phyloP scores from a whole-genome alignment of 1,139 yeast species.

The Zygoascus sp. region DNA sequence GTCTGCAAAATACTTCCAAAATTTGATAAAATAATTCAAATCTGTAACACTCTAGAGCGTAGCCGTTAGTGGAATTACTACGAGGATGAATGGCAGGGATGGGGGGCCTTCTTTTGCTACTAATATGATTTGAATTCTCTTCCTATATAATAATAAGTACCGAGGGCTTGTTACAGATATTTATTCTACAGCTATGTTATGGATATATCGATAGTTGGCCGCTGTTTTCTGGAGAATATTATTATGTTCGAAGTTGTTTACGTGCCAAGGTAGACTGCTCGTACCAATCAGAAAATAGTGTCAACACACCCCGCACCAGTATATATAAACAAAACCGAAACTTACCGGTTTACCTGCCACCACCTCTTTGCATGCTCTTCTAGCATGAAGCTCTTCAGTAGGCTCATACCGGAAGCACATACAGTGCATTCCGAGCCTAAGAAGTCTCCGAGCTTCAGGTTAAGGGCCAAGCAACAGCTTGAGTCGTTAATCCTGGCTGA shows the following conservation, averaged over 20 bases:
- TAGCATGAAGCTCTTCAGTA: constrained; percentile 8
- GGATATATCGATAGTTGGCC: too few species aligned
- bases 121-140: too few species aligned
- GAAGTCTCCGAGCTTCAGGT: constrained; percentile 5
- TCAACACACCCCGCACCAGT: neutral
- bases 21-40: too few species aligned
- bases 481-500: constrained; percentile 8
- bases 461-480: constrained; percentile 7
- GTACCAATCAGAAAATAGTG: neutral
- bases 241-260: neutral
- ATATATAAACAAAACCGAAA: neutral
- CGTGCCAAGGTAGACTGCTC: neutral
- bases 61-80: too few species aligned
- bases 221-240: too few species aligned
- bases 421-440: neutral
- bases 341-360: neutral
- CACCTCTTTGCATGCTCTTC: neutral
- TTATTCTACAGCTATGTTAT: too few species aligned
- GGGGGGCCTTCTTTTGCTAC: too few species aligned
- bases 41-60: too few species aligned
- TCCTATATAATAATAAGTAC: too few species aligned
- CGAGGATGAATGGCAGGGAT: too few species aligned
- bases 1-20: neutral
- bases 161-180: too few species aligned
- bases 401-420: constrained; percentile 1